phyloP scores from a whole-genome alignment of 2,329 filamentous ascomycete species.

The Bipolaris zeicola region DNA sequence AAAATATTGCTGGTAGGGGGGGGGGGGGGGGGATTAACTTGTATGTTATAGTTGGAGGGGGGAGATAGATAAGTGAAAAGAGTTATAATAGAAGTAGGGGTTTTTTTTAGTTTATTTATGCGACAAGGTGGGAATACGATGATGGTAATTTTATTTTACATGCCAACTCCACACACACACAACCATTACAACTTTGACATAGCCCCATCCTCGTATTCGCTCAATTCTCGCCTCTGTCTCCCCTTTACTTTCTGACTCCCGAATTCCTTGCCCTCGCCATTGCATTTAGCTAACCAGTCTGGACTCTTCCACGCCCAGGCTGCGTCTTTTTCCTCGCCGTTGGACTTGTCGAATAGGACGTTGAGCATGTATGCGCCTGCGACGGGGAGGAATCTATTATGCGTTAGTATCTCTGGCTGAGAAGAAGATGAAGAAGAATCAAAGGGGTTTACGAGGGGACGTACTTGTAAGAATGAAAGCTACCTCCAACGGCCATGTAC shows the following conservation, averaged over 20 bases:
- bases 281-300: slow-evolving; percentile 19
- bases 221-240: slow-evolving; percentile 19
- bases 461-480: slow-evolving; percentile 65
- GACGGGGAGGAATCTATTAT: slow-evolving; percentile 60
- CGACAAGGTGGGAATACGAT: neutral
- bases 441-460: neutral
- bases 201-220: slow-evolving; percentile 15
- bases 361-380: slow-evolving; percentile 65
- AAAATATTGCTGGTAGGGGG: too few relatives aligned
- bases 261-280: slow-evolving; percentile 27
- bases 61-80: neutral
- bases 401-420: neutral
- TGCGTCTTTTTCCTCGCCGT: slow-evolving; percentile 45
- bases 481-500: slow-evolving; percentile 66
- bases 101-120: neutral
- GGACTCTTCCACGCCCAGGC: slow-evolving; percentile 46
- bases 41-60: too few relatives aligned
- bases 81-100: neutral
- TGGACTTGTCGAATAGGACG: slow-evolving; percentile 41
- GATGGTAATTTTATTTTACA: neutral
- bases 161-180: neutral
- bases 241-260: slow-evolving; percentile 14
- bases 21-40: too few relatives aligned
- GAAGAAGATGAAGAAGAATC: too few relatives aligned
- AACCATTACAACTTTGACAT: slow-evolving; percentile 7